These are phyloP conservation scores for Flaveria brownii DNA, from an alignment of 129 eudicot species.

Conservation along the genomic window DNA sequence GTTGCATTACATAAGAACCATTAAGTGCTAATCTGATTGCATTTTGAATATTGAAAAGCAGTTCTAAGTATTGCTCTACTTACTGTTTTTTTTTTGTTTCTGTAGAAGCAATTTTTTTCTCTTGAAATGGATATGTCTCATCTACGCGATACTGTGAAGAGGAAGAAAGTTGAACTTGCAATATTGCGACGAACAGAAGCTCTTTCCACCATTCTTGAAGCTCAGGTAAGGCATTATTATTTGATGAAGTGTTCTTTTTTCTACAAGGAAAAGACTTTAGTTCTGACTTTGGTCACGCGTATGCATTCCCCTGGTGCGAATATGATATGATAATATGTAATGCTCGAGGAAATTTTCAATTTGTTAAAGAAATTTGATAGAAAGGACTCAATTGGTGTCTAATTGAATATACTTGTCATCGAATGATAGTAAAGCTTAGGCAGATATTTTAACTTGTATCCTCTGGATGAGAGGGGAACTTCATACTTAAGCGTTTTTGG, in stretches of 20 bases:
- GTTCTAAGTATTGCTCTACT: not conserved
- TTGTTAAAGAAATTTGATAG: not conserved
- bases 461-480: not conserved
- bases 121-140: slow-evolving; percentile 60
- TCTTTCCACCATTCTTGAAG: slow-evolving; percentile 55
- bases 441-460: not conserved
- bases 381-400: not conserved
- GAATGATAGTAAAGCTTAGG: not conserved
- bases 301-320: not conserved
- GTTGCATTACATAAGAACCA: not conserved
- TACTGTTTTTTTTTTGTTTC: slow-evolving; percentile 14
- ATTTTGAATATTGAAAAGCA: not conserved
- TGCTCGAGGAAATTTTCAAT: not conserved
- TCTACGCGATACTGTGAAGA: slow-evolving; percentile 53
- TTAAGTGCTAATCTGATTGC: not conserved
- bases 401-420: not conserved
- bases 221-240: slow-evolving; percentile 54
- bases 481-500: too few species aligned
- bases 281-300: slow-evolving; percentile 8
- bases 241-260: not conserved
- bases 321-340: slow-evolving; percentile 11
- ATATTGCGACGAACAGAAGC: slow-evolving; percentile 41
- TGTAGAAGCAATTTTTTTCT: slow-evolving; percentile 58
- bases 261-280: not conserved
- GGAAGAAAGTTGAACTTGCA: slow-evolving; percentile 55